These are phyloP conservation scores for Fagopyrum homotropicum DNA, from an alignment of 148 eudicot genomes.

Conservation along the genomic window DNA sequence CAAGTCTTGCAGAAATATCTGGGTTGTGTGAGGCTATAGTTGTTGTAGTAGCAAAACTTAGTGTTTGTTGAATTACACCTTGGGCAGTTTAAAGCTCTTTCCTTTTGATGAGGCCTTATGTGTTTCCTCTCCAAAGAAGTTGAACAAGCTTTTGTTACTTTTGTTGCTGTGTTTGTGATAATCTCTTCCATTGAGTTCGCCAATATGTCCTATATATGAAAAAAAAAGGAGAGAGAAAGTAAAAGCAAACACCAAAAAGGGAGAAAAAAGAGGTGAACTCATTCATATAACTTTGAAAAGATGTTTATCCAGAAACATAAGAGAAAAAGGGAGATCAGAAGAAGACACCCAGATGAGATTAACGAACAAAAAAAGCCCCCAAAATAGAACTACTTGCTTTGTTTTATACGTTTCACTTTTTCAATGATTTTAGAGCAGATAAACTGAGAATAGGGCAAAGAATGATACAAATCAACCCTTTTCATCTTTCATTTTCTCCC, in stretches of 20 bases:
- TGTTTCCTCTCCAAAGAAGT: slow-evolving; percentile 18
- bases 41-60: slow-evolving; percentile 43
- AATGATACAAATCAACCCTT: slow-evolving; percentile 3
- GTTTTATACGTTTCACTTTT: neutral
- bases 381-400: neutral
- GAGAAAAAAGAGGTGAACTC: slow-evolving; percentile 10
- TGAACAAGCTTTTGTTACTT: neutral
- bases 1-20: slow-evolving; percentile 43
- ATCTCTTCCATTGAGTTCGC: slow-evolving; percentile 19
- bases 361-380: slow-evolving; percentile 5
- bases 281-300: neutral
- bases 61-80: slow-evolving; percentile 37
- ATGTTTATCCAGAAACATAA: neutral
- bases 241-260: slow-evolving; percentile 2
- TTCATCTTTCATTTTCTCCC: neutral
- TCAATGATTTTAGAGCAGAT: neutral
- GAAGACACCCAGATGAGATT: slow-evolving; percentile 13
- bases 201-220: slow-evolving; percentile 17
- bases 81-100: slow-evolving; percentile 35
- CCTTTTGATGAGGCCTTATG: slow-evolving; percentile 32
- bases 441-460: neutral
- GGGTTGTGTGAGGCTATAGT: slow-evolving; percentile 39
- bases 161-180: neutral
- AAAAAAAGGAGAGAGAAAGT: neutral
- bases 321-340: slow-evolving; percentile 2